Percentiles rank a stretch among this genome's conserved stretches.
Conservation (phyloP, 768 basidiomycete genomes). For the Boletus reticuloceps region DNA sequence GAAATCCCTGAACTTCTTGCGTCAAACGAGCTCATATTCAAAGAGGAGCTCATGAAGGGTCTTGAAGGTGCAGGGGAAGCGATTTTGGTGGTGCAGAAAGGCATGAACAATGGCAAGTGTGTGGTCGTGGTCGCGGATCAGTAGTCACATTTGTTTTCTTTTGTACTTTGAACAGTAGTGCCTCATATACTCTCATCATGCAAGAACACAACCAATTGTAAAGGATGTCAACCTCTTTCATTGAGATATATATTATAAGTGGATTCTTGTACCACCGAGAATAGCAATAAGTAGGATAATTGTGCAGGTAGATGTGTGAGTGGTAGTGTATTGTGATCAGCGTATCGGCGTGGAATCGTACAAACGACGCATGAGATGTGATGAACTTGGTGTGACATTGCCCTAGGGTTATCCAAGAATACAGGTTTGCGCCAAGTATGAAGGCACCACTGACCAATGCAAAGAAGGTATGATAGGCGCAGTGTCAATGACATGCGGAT, state of each 20-base stretch:
- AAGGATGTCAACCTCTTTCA: not conserved
- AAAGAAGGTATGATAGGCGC: conserved; percentile 16
- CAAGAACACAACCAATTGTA: not conserved
- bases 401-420: conserved; percentile 16
- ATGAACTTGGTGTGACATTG: not conserved
- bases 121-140: not conserved
- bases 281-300: conserved; percentile 24
- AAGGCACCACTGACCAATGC: conserved; percentile 9
- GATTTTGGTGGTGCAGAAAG: conserved; percentile 4
- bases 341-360: conserved; percentile 5
- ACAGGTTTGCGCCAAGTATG: conserved; percentile 7
- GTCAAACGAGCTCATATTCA: not conserved
- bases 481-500: conserved; percentile 16
- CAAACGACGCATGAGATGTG: not conserved
- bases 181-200: not conserved
- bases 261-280: conserved; percentile 8
- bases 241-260: conserved; percentile 17
- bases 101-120: not conserved
- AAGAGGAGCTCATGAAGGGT: not conserved
- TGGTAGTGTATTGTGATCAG: conserved; percentile 1
- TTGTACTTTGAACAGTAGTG: too few relatives aligned
- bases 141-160: not conserved
- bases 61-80: not conserved
- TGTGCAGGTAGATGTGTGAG: conserved; percentile 9
- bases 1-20: not conserved